Evolutionary conservation across 306 rosid species (phyloP), one percentile per base, ranked within the genome.

Genomic region (Acacia crassicarpa): DNA sequence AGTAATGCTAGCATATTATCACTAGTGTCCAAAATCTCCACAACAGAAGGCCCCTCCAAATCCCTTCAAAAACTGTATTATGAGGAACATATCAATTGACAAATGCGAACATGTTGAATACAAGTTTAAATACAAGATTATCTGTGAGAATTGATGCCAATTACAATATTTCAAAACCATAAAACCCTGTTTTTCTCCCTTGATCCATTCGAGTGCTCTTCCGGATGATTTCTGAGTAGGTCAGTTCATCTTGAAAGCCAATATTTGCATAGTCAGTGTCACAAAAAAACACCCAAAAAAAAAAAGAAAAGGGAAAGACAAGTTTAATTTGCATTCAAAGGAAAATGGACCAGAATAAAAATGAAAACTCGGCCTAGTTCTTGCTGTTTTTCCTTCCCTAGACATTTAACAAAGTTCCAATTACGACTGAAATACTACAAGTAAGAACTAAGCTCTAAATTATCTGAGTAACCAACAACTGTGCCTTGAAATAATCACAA

Each of bases 401-500:
- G 41, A 27, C 9, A 62, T 25, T 27, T 27, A 27, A 5, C 38
- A 25, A 27, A 62, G 56, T 69, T 49, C 44, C 45, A 40, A 63
- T 15, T 53, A 58, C 6, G 43, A 12, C 19, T 8, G 33, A 45
- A 78, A 44, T 20, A 65, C 20, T 17, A 11, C 35, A 10, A 25
- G 27, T 20, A 16, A 65, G 41, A 78, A 48, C 38, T 32, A 30
- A 27, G 10, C 43, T 63, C 69, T 63, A 32, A 2, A 5, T 13
- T 62, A 62, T 27, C 68, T 62, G 38, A 30, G 41, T 63, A 43
- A 72, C 85, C 76, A 53, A 69, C 22, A 59, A 49, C 44, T 45
- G 48, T 41, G 73, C 82, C 82, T 44, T 32, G 40, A 74, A 51
- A 16, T 74, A 51, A 82, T 48, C 72, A 58, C 5, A 74, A 25